Evolutionary conservation across 768 basidiomycete species (phyloP), one percentile per base, ranked within the genome.

Genomic region (Pisolithus sp.): DNA sequence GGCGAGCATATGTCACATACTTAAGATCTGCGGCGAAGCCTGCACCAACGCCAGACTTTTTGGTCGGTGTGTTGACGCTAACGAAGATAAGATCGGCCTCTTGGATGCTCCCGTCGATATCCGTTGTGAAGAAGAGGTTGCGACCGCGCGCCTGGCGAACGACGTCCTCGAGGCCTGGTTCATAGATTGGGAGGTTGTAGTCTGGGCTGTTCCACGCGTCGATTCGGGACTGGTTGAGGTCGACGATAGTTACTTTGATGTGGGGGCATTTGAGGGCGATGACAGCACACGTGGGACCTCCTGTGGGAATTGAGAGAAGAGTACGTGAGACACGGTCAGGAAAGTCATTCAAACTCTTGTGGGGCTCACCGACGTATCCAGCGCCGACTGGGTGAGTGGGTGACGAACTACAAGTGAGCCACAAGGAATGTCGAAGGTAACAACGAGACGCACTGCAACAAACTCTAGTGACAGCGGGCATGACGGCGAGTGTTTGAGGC

Each of bases 41-140:
- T 55, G 94, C 94, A 62, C 96, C 96, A 46, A 99, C 88, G 70
- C 95, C 95, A 46, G 79, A 81, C 80, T 96, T 97, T 80, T 99
- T 99, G 50, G 96, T 99, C 18, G 96, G 96, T 8, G 96, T 98
- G 74, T 98, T 98, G 62, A 98, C 95, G 52, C 87, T 90, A 66
- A 98, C 95, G 67, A 98, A 98, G 72, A 98, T 95, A 57, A 98
- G 83, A 67, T 99, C 93, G 31, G 96, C 95, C 71, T 95, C 94
- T 57, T 74, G 79, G 65, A 99, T 96, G 53, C 78, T 93, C 67
- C 85, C 85, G 70, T 96, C 91, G 57, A 98, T 90, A 58, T 98
- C 85, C 44, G 93, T 94, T 39, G 87, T 88, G 79, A 99, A 98
- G 75, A 96, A 96, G 57, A 99, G 83, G 73, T 99, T 99, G 70